Base-by-base conservation (phyloP, 345 rosid genomes). In the Dimocarpus longan region DNA sequence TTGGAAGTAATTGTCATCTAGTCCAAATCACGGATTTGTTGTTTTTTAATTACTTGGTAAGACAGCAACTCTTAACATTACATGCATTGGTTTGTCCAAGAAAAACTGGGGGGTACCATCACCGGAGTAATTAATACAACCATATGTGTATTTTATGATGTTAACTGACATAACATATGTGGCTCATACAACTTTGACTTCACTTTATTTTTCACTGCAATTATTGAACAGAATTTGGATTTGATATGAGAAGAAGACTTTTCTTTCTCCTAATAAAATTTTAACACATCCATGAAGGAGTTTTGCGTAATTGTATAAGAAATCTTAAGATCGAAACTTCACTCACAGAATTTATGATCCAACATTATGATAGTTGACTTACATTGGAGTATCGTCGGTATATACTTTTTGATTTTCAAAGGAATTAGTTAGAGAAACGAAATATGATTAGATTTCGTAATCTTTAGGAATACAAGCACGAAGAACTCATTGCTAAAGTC, bases 1-100 rank as follows among this genome's bases (percentile, higher is more conserved):
- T 68, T 74, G 70, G 65, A 22, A 44, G 22, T 42, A 39, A 32
- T 26, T 65, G 40, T 80, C 73, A 46, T 7, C 5, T 5, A 66
- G 80, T 73, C 67, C 50, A 44, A 21, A 65, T 54, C 73, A 70
- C 42, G 71, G 48, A 13, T 48, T 16, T 26, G 26, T 8, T 22
- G 63, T 74, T 21, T 5, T 5, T 50, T 32, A 75, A 75, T 65
- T 26, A 46, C 62, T 48, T 48, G 64, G 18, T 6, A 42, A 2
- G 26, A 12, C 7, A 50, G 48, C 78, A 66, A 66, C 22, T 62
- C 52, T 50, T 6, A 21, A 65, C 19, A 54, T 12, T 37, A 62
- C 50, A 76, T 76, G 48, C 72, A 76, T 13, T 76, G 79, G 9
- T n/a, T 37, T 76, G 19, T 28, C 4, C 54, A 32, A 16, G 40